phyloP scores from a whole-genome alignment of 371 early-diverging fungal genomes.

The Mortierella sp. region DNA sequence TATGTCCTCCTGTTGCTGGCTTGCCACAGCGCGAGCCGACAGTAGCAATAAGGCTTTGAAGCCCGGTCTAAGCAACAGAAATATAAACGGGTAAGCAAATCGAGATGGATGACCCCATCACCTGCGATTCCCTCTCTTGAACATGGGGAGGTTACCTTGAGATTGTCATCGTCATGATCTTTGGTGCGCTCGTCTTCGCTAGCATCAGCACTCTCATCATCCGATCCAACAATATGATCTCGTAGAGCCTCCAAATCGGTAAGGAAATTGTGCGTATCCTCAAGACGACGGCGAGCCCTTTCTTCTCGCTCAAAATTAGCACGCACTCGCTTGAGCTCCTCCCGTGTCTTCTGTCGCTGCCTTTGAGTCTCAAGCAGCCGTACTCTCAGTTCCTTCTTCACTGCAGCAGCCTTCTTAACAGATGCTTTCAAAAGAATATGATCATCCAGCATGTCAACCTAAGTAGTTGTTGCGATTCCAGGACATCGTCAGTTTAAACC shows the following conservation, averaged over 20 bases:
- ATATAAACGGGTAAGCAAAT: background rate
- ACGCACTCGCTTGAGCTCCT: conserved; percentile 33
- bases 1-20: background rate
- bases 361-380: conserved; percentile 43
- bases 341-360: conserved; percentile 25
- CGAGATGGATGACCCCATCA: too few relatives aligned
- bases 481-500: too few relatives aligned
- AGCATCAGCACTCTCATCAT: conserved; percentile 19
- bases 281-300: conserved; percentile 35
- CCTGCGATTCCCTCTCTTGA: too few relatives aligned
- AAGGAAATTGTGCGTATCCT: conserved; percentile 49
- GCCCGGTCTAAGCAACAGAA: conserved; percentile 22
- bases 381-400: conserved; percentile 45
- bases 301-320: conserved; percentile 44
- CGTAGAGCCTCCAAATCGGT: conserved; percentile 45
- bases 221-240: conserved; percentile 29
- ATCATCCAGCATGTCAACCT: conserved; percentile 52
- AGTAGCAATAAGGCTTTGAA: conserved; percentile 38
- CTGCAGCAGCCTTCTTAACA: conserved; percentile 34
- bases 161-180: background rate
- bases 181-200: background rate
- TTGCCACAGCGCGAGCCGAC: conserved; percentile 32
- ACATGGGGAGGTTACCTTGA: too few relatives aligned
- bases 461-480: conserved; percentile 1
- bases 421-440: conserved; percentile 36